Percentiles rank a stretch among this genome's conserved stretches.
Evolutionary conservation across 495 filamentous ascomycete species (phyloP).

Genomic region (Hypoxylon intermedium): DNA sequence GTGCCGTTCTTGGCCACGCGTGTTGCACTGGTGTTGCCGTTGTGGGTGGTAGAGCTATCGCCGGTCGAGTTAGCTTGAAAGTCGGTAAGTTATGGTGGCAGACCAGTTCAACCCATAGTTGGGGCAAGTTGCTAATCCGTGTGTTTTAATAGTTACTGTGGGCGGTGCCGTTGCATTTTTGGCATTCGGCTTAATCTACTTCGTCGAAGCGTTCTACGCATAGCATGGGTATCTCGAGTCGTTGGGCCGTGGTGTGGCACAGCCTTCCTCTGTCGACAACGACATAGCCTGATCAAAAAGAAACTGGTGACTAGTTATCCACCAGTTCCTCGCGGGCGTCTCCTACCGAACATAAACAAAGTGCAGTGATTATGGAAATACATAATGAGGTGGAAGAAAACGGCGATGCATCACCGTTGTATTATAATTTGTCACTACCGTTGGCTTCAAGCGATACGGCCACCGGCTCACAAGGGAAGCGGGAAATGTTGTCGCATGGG

Average conservation of each 20-base stretch:
- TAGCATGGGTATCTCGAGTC: slow-evolving; percentile 25
- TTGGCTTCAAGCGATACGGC: background rate
- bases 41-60: slow-evolving; percentile 88
- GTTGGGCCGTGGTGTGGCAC: background rate
- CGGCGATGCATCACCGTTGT: slow-evolving; percentile 3
- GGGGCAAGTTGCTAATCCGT: too few relatives aligned
- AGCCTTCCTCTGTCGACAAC: background rate
- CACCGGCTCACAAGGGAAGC: slow-evolving; percentile 9
- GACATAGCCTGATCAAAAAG: slow-evolving; percentile 16
- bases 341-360: background rate
- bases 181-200: slow-evolving; percentile 87
- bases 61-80: slow-evolving; percentile 91
- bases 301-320: background rate
- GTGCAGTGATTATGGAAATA: slow-evolving; percentile 11
- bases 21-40: slow-evolving; percentile 94
- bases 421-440: slow-evolving; percentile 9
- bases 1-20: slow-evolving; percentile 84
- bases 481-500: slow-evolving; percentile 26
- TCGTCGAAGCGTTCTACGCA: slow-evolving; percentile 79
- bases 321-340: slow-evolving; percentile 3
- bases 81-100: slow-evolving; percentile 74
- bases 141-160: slow-evolving; percentile 73
- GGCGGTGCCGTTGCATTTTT: slow-evolving; percentile 94
- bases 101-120: background rate
- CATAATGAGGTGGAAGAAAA: slow-evolving; percentile 6